Conservation (phyloP, 441 rosid species). For the Bocquillonia castaneifolia region DNA sequence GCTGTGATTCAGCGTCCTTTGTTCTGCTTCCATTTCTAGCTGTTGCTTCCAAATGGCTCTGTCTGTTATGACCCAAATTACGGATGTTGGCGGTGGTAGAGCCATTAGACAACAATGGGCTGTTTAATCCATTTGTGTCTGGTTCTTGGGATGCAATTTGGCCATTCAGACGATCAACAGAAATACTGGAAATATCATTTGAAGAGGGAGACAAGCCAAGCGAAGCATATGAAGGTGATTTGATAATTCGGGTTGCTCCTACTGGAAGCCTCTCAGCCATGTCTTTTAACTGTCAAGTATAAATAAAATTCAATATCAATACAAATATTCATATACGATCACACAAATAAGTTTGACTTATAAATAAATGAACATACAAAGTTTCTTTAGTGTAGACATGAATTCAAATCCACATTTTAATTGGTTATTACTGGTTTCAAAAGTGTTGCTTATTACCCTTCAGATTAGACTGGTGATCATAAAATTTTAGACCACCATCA, state of each 20-base stretch:
- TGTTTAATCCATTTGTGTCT: constrained; percentile 43
- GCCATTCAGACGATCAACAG: constrained; percentile 45
- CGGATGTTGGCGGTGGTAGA: constrained; percentile 36
- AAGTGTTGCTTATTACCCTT: no score
- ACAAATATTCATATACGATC: neutral
- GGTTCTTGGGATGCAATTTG: constrained; percentile 42
- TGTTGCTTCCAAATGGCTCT: constrained; percentile 49
- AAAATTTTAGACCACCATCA: no score
- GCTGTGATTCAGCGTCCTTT: constrained; percentile 56
- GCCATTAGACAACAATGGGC: constrained; percentile 52
- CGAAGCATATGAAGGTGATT: constrained; percentile 51
- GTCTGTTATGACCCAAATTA: constrained; percentile 35
- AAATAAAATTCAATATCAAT: neutral
- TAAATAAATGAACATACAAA: no score
- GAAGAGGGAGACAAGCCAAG: constrained; percentile 50
- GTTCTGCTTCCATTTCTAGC: constrained; percentile 46
- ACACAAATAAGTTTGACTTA: no score
- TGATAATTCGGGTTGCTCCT: constrained; percentile 52
- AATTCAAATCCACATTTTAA: no score
- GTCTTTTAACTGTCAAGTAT: constrained; percentile 57
- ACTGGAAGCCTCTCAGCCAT: constrained; percentile 89
- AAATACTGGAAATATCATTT: constrained; percentile 38
- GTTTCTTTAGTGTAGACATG: no score
- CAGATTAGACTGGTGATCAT: no score
- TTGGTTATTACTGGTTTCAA: no score